Conservation (phyloP, 129 eudicot genomes). For the Centaurea solstitialis region DNA sequence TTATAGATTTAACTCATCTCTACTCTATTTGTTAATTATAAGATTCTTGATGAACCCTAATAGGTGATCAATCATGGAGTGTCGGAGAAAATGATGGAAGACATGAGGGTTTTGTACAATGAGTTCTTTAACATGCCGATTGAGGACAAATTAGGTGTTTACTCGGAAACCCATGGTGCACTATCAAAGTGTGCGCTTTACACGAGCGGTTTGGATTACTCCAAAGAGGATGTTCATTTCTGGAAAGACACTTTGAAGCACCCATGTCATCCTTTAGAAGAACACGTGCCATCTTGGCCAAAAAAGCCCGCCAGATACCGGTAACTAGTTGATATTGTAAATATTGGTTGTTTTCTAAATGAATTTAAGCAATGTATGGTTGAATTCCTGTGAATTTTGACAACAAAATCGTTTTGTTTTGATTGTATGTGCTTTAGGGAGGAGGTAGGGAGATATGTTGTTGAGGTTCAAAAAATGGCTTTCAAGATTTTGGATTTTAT, state of each 20-base stretch:
- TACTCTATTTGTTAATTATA: background rate
- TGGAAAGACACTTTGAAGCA: constrained; percentile 55
- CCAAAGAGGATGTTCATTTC: constrained; percentile 35
- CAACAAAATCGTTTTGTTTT: background rate
- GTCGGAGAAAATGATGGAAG: constrained; percentile 29
- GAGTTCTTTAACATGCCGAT: constrained; percentile 44
- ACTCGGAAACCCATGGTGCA: constrained; percentile 22
- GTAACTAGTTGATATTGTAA: constrained; percentile 12
- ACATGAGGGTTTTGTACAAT: constrained; percentile 36
- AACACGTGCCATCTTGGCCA: constrained; percentile 36
- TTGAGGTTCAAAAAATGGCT: constrained; percentile 36
- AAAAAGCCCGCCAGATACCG: constrained; percentile 46
- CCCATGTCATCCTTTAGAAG: constrained; percentile 40
- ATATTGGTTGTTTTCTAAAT: background rate
- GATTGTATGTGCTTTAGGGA: constrained; percentile 26
- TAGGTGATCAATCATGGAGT: constrained; percentile 52
- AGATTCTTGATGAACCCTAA: background rate
- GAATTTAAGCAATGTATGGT: background rate
- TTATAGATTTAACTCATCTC: background rate
- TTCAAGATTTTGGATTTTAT: constrained; percentile 42
- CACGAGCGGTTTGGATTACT: constrained; percentile 33
- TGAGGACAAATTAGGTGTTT: constrained; percentile 34
- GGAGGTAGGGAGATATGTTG: constrained; percentile 27
- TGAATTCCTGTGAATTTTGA: background rate
- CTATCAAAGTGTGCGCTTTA: constrained; percentile 28